A percentile compares a stretch with the other conserved stretches of the same genome.
Conservation (phyloP, 2,329 filamentous ascomycete genomes). For the Venturia aucupariae region DNA sequence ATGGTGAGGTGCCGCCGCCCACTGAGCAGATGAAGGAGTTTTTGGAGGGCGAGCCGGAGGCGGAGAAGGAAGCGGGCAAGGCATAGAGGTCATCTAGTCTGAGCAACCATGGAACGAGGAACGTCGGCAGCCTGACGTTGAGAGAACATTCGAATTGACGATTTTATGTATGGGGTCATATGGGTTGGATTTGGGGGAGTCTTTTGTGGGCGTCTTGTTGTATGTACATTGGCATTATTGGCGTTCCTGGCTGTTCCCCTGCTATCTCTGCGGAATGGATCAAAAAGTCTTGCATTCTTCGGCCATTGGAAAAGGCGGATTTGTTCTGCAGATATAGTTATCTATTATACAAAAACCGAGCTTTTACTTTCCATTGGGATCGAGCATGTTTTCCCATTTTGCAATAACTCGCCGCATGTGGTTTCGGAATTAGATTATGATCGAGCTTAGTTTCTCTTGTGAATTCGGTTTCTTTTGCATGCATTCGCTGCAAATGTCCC, state of each 20-base stretch:
- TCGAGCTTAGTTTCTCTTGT: no score
- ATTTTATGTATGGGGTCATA: not conserved
- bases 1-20: not conserved
- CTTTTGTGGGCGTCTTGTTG: not conserved
- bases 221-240: not conserved
- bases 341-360: not conserved
- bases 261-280: not conserved
- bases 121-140: not conserved
- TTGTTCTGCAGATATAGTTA: not conserved
- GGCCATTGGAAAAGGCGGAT: not conserved
- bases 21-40: constrained; percentile 8
- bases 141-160: not conserved
- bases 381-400: no score
- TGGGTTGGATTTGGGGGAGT: not conserved
- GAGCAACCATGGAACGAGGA: not conserved
- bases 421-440: no score
- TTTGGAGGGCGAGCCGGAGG: not conserved
- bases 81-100: no score
- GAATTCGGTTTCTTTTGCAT: no score
- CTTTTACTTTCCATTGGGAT: not conserved
- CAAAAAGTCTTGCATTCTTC: not conserved
- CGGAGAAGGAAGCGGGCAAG: not conserved
- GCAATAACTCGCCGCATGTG: no score
- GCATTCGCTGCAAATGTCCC: no score
- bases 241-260: not conserved